Base-by-base conservation (phyloP, 2,329 filamentous ascomycete genomes). In the Aureobasidium mangrovei region DNA sequence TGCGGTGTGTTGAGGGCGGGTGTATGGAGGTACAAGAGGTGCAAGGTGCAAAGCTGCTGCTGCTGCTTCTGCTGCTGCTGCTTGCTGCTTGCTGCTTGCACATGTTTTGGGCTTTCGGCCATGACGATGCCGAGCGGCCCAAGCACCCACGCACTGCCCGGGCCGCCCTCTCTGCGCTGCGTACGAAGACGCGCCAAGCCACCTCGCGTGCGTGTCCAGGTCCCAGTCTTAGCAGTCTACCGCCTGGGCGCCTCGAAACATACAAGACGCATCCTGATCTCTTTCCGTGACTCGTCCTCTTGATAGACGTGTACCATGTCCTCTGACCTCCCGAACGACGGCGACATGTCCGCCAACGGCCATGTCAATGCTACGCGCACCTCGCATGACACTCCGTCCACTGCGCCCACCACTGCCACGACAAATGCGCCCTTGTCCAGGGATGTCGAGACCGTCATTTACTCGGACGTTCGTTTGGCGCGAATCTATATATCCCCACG, bases 391-490 rank as follows among this genome's bases (percentile, higher is more conserved):
- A 32, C 18, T 26, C n/a, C 41, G 7, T 12, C 42, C 24, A n/a
- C 28, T 35, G 41, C 46, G 39, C 32, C 46, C 41, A n/a, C 44
- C 3, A 41, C 42, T 32, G 18, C 27, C 24, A 39, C 38, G 7
- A 40, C 32, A n/a, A 32, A 40, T 59, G 51, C 12, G 58, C 41
- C 42, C 43, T 10, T 46, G 10, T 62, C 43, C 60, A 63, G 74
- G 61, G 67, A 69, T 40, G 73, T 77, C 26, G 70, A 76, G 26
- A 69, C 74, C 53, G 72, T 77, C 45, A 62, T 77, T 56, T 71
- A 75, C 65, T 76, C 74, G 12, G 74, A 77, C 58, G 64, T 67
- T 54, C 7, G 63, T 38, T 51, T n/a, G 39, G 32, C 35, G 32
- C 36, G 24, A 28, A 7, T 4, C 4, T 32, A 29, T 36, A 32